Percentiles rank a stretch among this genome's conserved stretches.
Evolutionary conservation across 1,284 basidiomycete genomes (phyloP).

Genomic region (Somion occarium): DNA sequence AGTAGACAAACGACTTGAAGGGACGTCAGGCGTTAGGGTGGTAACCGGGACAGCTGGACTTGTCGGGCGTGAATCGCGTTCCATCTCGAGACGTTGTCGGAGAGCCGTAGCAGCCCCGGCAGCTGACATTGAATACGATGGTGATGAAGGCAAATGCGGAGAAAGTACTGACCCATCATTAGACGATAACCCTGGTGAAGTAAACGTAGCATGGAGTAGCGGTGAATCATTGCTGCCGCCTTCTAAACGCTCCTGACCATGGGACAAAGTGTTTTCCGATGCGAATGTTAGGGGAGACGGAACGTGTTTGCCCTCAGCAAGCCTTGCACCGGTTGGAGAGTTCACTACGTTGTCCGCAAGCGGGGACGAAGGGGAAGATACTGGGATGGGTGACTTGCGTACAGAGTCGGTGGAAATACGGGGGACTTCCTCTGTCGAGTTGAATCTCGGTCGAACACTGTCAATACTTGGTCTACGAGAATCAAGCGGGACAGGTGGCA

Average conservation of each 20-base stretch:
- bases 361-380: not conserved
- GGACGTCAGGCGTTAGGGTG: constrained; percentile 3
- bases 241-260: not conserved
- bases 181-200: constrained; percentile 28
- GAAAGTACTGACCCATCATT: constrained; percentile 17
- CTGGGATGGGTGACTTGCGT: not conserved
- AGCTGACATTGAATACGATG: constrained; percentile 14
- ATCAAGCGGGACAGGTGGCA: constrained; percentile 29
- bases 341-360: not conserved
- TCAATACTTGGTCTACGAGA: constrained; percentile 19
- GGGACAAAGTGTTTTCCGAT: constrained; percentile 1
- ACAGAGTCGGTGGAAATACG: not conserved
- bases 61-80: constrained; percentile 15
- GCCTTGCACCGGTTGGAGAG: not conserved
- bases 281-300: constrained; percentile 2
- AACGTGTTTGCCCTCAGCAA: not conserved
- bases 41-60: not conserved
- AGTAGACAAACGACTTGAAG: constrained; percentile 8
- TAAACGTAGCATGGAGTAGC: constrained; percentile 49
- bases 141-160: constrained; percentile 16
- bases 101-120: constrained; percentile 30
- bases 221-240: constrained; percentile 33
- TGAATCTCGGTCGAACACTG: constrained; percentile 6
- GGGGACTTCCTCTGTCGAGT: not conserved
- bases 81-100: constrained; percentile 32